phyloP scores from a whole-genome alignment of 140 eudicot species.

The Bidens hawaiensis region DNA sequence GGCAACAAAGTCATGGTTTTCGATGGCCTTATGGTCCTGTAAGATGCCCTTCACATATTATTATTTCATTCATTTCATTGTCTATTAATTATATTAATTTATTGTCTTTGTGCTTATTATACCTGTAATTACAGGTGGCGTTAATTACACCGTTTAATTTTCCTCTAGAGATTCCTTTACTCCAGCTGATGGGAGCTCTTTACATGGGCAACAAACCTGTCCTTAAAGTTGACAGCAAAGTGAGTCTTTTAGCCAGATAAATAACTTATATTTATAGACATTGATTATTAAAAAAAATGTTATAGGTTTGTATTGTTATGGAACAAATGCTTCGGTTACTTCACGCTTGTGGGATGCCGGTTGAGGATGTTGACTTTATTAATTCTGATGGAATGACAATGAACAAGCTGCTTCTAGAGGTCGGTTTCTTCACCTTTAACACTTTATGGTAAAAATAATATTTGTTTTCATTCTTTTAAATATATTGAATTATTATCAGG shows the following conservation, averaged over 20 bases:
- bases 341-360: slow-evolving; percentile 88
- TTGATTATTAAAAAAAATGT: background rate
- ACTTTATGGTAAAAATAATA: background rate
- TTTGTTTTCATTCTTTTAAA: background rate
- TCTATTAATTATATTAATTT: background rate
- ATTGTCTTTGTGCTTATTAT: background rate
- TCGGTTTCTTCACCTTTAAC: slow-evolving; percentile 24
- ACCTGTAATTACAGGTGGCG: slow-evolving; percentile 25
- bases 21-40: slow-evolving; percentile 43
- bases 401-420: slow-evolving; percentile 81
- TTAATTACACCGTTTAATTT: slow-evolving; percentile 38
- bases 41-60: slow-evolving; percentile 21
- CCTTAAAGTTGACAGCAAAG: slow-evolving; percentile 42
- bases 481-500: slow-evolving; percentile 40
- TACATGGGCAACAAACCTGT: slow-evolving; percentile 36
- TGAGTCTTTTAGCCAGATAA: slow-evolving; percentile 12
- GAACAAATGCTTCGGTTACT: slow-evolving; percentile 90
- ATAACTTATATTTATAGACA: background rate
- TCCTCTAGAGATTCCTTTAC: slow-evolving; percentile 35
- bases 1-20: slow-evolving; percentile 42
- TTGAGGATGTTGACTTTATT: slow-evolving; percentile 88
- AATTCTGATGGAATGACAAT: slow-evolving; percentile 82
- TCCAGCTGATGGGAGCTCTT: slow-evolving; percentile 38
- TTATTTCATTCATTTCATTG: background rate
- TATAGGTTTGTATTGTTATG: slow-evolving; percentile 81